Evolutionary conservation across 331 rosid species (phyloP).

Genomic region (Rosa hybrid): DNA sequence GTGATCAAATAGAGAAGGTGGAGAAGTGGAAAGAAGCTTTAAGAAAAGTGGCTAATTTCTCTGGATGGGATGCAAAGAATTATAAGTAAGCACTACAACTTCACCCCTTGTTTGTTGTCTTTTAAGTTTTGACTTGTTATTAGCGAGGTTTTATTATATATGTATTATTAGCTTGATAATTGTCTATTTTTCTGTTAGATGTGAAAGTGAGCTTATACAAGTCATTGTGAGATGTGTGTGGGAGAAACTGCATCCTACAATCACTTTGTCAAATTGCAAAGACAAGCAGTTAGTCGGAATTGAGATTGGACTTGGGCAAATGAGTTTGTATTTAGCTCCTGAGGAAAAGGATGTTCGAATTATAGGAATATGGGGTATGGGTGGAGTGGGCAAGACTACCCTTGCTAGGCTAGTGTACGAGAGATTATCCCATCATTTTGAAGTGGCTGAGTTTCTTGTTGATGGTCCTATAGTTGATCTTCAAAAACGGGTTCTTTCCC

Average conservation of each 20-base stretch:
- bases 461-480: too few species aligned
- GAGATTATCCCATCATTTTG: too few species aligned
- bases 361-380: constrained; percentile 13
- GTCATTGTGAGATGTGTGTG: not conserved
- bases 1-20: not conserved
- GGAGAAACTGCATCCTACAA: not conserved
- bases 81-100: not conserved
- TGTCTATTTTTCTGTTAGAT: not conserved
- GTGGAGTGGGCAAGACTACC: too few species aligned
- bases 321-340: not conserved
- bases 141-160: too few species aligned
- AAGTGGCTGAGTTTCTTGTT: too few species aligned
- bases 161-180: not conserved
- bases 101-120: too few species aligned
- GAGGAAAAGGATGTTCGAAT: not conserved
- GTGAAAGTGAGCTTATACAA: not conserved
- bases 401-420: too few species aligned
- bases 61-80: not conserved
- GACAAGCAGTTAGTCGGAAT: not conserved
- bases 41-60: not conserved
- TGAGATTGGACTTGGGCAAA: not conserved
- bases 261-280: too few species aligned
- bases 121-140: too few species aligned
- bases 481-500: too few species aligned
- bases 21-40: constrained; percentile 8